Conservation (phyloP, 2,329 filamentous ascomycete genomes). For the Rhynchosporium agropyri region DNA sequence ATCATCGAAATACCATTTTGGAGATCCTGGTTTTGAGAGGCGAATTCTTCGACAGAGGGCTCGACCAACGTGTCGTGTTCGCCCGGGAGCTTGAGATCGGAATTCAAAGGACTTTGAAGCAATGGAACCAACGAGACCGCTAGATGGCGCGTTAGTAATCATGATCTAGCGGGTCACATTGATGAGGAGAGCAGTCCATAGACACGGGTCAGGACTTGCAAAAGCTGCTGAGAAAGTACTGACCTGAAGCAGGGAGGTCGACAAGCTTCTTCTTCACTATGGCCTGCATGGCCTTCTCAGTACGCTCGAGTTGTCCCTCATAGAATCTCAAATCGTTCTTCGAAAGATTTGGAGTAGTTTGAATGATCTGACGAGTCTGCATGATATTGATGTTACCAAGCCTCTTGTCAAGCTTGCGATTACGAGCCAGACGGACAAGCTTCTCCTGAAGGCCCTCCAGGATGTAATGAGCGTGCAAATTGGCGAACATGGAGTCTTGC, state of each 20-base stretch:
- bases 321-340: not conserved
- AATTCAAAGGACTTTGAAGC: not conserved
- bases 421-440: slow-evolving; percentile 4
- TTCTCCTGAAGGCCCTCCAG: slow-evolving; percentile 13
- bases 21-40: not conserved
- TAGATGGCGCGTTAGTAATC: no score
- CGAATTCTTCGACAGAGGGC: not conserved
- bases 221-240: no score
- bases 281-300: not conserved
- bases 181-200: no score
- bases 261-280: slow-evolving; percentile 6
- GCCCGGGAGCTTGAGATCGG: not conserved
- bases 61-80: not conserved
- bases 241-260: not conserved
- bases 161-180: no score
- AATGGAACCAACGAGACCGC: not conserved
- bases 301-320: not conserved
- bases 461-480: slow-evolving; percentile 11
- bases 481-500: not conserved
- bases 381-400: not conserved
- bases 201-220: no score
- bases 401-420: not conserved
- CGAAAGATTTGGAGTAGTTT: not conserved
- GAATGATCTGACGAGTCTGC: slow-evolving; percentile 10
- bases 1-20: not conserved